Evolutionary conservation across 257 asterid genomes (phyloP).

Genomic region (Gentiana dahurica): DNA sequence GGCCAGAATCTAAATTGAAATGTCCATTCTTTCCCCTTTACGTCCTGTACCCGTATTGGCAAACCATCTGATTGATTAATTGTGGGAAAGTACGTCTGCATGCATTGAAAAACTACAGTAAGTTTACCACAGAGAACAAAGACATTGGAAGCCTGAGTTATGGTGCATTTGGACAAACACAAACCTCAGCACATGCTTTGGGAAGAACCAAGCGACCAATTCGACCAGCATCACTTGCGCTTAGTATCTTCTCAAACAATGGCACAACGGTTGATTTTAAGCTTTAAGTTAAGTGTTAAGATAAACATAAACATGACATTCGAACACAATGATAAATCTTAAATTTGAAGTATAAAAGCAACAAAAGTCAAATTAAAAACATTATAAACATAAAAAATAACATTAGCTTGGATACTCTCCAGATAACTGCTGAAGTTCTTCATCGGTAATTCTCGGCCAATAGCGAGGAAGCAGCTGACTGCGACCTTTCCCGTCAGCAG

Average conservation of each 20-base stretch:
- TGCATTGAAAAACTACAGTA: conserved; percentile 6
- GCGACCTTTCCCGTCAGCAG: conserved; percentile 88
- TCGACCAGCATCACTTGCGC: conserved; percentile 99
- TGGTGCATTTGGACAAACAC: conserved; percentile 15
- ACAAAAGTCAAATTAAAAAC: too few species aligned
- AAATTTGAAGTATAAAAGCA: too few species aligned
- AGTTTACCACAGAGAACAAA: not conserved
- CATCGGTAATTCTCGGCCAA: conserved; percentile 97
- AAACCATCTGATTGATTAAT: conserved; percentile 94
- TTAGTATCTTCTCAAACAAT: conserved; percentile 85
- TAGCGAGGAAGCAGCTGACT: conserved; percentile 93
- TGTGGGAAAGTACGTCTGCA: conserved; percentile 88
- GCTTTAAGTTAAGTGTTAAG: conserved; percentile 47
- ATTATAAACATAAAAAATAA: too few species aligned
- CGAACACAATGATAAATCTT: too few species aligned
- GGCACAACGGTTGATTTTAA: conserved; percentile 76
- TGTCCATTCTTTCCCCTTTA: conserved; percentile 95
- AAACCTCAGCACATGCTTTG: conserved; percentile 99
- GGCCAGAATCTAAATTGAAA: conserved; percentile 99
- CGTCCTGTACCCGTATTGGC: conserved; percentile 86
- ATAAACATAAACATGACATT: conserved; percentile 7
- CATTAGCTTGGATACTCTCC: conserved; percentile 80
- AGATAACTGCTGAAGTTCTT: conserved; percentile 79
- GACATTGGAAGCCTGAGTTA: not conserved
- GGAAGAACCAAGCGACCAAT: conserved; percentile 98